Evolutionary conservation across 1,284 basidiomycete species (phyloP), one percentile per base, ranked within the genome.

Genomic region (Papiliotrema nemorosa): DNA sequence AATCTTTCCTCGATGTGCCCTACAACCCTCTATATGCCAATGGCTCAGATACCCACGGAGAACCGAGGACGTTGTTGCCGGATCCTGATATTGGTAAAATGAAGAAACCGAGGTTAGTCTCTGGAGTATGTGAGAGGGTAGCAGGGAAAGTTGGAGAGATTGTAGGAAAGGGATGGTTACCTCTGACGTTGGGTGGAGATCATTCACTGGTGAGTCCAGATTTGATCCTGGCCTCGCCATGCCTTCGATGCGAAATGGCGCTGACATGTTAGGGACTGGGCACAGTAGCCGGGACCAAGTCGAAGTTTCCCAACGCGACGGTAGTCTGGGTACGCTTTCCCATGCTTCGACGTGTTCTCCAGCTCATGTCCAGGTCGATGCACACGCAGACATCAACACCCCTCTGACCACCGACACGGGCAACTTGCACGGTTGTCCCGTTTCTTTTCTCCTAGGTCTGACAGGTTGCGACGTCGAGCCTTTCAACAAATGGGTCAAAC

Each of bases 351-450:
- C 35, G 36, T 21, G 9, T 34, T 2, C 26, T 12, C 7, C 5
- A 22, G 21, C 42, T 44, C 6, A 33, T 9, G 3, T 7, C 25
- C 55, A 74, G 71, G 65, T 93, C 54, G 90, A 94, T 68, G 87
- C 88, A 4, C 88, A 92, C 61, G 87, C 92, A 36, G 96, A 98
- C 74, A 91, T 98, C 78, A 97, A 98, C 77, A 96, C 93, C 7
- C 78, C 83, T 6, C 81, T 86, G 49, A 86, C 89, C 12, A 96
- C 93, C 21, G 84, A 80, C 52, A 87, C 88, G 51, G 93, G 94
- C 40, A 97, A 98, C 76, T 84, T 99, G 56, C 96, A 98, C 77
- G 96, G 96, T 58, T 97, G 96, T 85, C 96, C 94, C 34, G 82
- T 97, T 43, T 90, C 94, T 18, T 98, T 98, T 83, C 83, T 98